Evolutionary conservation across 352 stramenopile species (phyloP).

Genomic region (Pythium volutum): DNA sequence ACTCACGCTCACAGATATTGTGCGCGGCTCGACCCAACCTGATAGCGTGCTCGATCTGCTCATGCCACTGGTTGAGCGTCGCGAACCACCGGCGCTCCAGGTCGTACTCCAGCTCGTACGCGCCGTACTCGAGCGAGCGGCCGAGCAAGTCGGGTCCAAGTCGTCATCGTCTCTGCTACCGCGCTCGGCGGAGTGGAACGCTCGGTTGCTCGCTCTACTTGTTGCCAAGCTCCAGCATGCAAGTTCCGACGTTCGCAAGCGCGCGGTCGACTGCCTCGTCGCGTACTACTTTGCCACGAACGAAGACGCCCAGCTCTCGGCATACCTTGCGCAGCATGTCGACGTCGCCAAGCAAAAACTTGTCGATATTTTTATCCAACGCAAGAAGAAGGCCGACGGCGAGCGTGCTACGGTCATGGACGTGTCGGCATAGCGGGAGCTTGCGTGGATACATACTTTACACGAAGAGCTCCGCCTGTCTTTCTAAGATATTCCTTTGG

Average conservation of each 20-base stretch:
- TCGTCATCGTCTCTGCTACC: conserved; percentile 14
- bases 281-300: conserved; percentile 57
- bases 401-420: conserved; percentile 22
- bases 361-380: conserved; percentile 77
- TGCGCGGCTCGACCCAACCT: conserved; percentile 28
- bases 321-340: conserved; percentile 44
- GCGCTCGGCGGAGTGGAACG: conserved; percentile 30
- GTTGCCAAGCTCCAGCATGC: conserved; percentile 39
- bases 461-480: too few species aligned
- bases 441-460: not conserved
- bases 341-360: conserved; percentile 52
- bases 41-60: conserved; percentile 43
- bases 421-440: conserved; percentile 18
- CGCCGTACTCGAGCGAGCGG: conserved; percentile 37
- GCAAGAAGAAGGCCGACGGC: conserved; percentile 24
- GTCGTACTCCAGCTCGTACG: conserved; percentile 50
- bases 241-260: conserved; percentile 68
- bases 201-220: conserved; percentile 33
- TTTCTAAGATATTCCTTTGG: conserved; percentile 18
- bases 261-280: conserved; percentile 62
- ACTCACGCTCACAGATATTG: conserved; percentile 38
- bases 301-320: conserved; percentile 37
- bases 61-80: conserved; percentile 31
- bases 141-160: conserved; percentile 1
- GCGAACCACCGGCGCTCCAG: conserved; percentile 45